Evolutionary conservation across 2,329 filamentous ascomycete species (phyloP).

Genomic region (Pseudocercospora pini-densiflorae): DNA sequence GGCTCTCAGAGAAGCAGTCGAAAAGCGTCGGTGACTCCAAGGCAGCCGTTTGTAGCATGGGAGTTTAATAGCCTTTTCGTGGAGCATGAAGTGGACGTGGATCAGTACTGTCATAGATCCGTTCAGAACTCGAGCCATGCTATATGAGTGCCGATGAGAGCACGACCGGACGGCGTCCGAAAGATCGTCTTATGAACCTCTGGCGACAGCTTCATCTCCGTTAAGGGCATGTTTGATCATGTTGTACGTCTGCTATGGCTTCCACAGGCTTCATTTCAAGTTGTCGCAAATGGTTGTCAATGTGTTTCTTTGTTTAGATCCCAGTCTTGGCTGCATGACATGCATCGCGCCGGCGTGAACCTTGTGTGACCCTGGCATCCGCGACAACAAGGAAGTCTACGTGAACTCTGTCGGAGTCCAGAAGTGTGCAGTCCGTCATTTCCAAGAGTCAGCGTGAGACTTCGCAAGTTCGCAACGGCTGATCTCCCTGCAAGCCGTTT

Average conservation of each 20-base stretch:
- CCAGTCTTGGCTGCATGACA: constrained; percentile 6
- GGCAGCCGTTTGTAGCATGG: constrained; percentile 25
- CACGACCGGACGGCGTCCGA: background rate
- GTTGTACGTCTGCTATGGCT: background rate
- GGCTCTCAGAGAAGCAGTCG: constrained; percentile 78
- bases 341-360: constrained; percentile 7
- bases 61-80: background rate
- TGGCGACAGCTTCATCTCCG: too few species aligned
- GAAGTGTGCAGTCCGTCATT: background rate
- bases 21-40: constrained; percentile 57
- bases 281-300: constrained; percentile 9
- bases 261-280: background rate
- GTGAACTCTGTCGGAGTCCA: background rate
- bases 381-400: background rate
- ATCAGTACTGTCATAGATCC: background rate
- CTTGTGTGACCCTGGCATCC: background rate
- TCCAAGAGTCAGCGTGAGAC: background rate
- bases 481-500: background rate
- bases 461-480: background rate
- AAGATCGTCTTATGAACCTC: background rate
- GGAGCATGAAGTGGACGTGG: background rate
- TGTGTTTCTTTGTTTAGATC: constrained; percentile 9
- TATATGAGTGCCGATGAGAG: background rate
- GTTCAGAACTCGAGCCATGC: background rate
- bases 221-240: background rate